Percentiles rank a stretch among this genome's conserved stretches.
Conservation (phyloP, 2,329 filamentous ascomycete genomes). For the Phialemoniopsis sp. region DNA sequence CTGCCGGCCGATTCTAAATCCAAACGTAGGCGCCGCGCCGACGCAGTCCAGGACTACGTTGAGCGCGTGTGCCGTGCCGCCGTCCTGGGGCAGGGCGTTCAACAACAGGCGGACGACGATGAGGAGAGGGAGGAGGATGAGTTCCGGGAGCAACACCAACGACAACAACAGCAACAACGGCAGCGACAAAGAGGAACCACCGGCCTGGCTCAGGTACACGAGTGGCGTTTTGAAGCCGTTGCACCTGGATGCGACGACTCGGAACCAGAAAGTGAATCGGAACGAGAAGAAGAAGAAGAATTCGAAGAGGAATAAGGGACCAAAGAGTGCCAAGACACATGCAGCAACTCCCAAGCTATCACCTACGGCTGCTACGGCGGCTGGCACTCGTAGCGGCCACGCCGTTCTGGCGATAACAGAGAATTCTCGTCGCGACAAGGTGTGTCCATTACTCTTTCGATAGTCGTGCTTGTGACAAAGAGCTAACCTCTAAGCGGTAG, state of each 20-base stretch:
- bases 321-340: slow-evolving; percentile 4
- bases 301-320: slow-evolving; percentile 14
- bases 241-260: slow-evolving; percentile 30
- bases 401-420: no score
- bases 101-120: slow-evolving; percentile 12
- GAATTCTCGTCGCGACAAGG: no score
- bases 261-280: slow-evolving; percentile 18
- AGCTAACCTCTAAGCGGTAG: no score
- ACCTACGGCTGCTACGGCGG: no score
- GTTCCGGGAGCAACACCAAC: no score
- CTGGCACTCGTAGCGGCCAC: no score
- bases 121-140: no score
- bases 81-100: slow-evolving; percentile 15
- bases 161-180: no score
- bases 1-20: slow-evolving; percentile 43
- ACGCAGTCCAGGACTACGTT: slow-evolving; percentile 37
- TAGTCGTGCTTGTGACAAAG: no score
- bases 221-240: slow-evolving; percentile 43
- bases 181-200: slow-evolving; percentile 5
- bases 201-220: slow-evolving; percentile 30
- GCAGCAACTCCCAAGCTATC: slow-evolving; percentile 9
- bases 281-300: slow-evolving; percentile 13
- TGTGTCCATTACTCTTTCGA: no score
- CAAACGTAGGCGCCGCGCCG: slow-evolving; percentile 34
- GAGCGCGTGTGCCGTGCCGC: slow-evolving; percentile 31